A percentile compares a stretch with the other conserved stretches of the same genome.
These are phyloP conservation scores for Colletotrichum zoysiae DNA, from an alignment of 2,329 filamentous ascomycete species.

Conservation along the genomic window DNA sequence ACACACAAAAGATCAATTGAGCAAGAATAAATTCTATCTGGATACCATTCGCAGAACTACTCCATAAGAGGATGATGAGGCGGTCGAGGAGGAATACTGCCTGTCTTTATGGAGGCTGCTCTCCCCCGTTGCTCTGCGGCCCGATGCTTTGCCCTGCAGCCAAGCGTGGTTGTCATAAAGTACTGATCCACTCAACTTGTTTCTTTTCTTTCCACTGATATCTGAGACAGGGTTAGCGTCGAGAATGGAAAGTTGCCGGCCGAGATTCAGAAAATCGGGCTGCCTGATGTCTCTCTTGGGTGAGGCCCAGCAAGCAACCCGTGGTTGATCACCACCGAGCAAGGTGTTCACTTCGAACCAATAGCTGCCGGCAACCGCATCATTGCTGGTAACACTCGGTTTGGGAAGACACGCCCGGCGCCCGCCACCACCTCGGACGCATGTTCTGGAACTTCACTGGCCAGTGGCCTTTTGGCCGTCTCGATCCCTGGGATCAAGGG, in stretches of 20 bases:
- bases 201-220: slow-evolving; percentile 39
- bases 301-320: slow-evolving; percentile 32
- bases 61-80: not conserved
- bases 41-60: slow-evolving; percentile 15
- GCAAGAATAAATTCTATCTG: slow-evolving; percentile 30
- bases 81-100: slow-evolving; percentile 24
- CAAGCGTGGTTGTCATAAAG: slow-evolving; percentile 42
- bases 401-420: slow-evolving; percentile 13
- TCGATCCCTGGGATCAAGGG: slow-evolving; percentile 32
- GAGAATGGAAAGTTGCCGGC: slow-evolving; percentile 27
- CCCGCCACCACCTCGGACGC: slow-evolving; percentile 10
- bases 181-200: slow-evolving; percentile 38
- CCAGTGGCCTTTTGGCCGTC: slow-evolving; percentile 12
- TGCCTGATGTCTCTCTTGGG: slow-evolving; percentile 38
- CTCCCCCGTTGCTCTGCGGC: slow-evolving; percentile 28
- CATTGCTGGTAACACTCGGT: not conserved
- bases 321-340: slow-evolving; percentile 25
- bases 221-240: slow-evolving; percentile 42
- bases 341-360: slow-evolving; percentile 22
- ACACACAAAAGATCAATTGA: slow-evolving; percentile 19
- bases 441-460: slow-evolving; percentile 15
- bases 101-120: slow-evolving; percentile 35
- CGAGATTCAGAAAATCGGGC: slow-evolving; percentile 31
- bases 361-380: slow-evolving; percentile 15
- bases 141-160: slow-evolving; percentile 38